Percentiles rank a stretch among this genome's conserved stretches.
Conservation (phyloP, 1,139 yeast genomes). For the Suhomyces yuchorum region DNA sequence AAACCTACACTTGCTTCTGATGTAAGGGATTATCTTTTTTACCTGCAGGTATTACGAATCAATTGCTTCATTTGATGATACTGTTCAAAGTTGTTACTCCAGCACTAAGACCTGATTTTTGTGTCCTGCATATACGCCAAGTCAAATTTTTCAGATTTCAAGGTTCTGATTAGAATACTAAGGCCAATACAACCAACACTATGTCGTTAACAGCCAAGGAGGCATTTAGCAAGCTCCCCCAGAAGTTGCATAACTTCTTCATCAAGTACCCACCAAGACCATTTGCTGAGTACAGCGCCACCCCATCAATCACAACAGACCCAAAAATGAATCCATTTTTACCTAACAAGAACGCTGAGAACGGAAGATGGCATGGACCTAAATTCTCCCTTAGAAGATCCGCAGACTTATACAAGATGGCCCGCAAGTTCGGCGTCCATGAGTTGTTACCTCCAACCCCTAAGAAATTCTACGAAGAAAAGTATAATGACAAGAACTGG, state of each 20-base stretch:
- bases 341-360: slow-evolving; percentile 81
- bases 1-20: no score
- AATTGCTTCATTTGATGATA: no score
- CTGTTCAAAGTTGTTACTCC: no score
- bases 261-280: slow-evolving; percentile 85
- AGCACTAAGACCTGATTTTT: no score
- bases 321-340: slow-evolving; percentile 83
- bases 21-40: no score
- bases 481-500: slow-evolving; percentile 67
- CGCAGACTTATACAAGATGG: slow-evolving; percentile 81
- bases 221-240: slow-evolving; percentile 66
- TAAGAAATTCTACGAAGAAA: slow-evolving; percentile 78
- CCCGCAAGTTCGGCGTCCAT: slow-evolving; percentile 75
- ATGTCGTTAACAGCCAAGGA: slow-evolving; percentile 34
- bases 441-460: slow-evolving; percentile 78
- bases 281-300: slow-evolving; percentile 61
- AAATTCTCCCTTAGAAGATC: slow-evolving; percentile 81
- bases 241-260: slow-evolving; percentile 72
- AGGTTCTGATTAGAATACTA: neutral
- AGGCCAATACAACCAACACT: slow-evolving; percentile 1
- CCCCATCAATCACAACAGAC: slow-evolving; percentile 67
- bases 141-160: slow-evolving; percentile 9
- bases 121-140: slow-evolving; percentile 6
- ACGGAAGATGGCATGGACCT: slow-evolving; percentile 77
- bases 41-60: no score